phyloP scores from a whole-genome alignment of 306 rosid species.

The Pueraria montana region DNA sequence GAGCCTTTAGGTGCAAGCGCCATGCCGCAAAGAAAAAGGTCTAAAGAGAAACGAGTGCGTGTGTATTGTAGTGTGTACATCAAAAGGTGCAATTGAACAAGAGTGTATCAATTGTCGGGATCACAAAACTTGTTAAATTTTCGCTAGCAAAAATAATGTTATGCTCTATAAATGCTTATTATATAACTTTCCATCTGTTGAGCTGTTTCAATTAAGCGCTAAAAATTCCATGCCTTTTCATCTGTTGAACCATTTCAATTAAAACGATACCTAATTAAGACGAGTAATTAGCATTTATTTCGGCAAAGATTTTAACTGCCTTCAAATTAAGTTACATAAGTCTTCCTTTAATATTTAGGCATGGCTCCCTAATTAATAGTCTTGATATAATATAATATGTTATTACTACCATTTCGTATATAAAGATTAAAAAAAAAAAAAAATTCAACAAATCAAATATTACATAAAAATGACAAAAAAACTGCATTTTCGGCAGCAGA shows the following conservation, averaged over 20 bases:
- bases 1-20: slow-evolving; percentile 17
- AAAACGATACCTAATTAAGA: background rate
- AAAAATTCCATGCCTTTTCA: no score
- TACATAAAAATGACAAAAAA: background rate
- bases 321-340: background rate
- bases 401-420: background rate
- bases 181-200: background rate
- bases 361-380: background rate
- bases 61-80: slow-evolving; percentile 39
- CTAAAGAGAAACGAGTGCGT: slow-evolving; percentile 35
- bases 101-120: slow-evolving; percentile 42
- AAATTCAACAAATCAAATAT: background rate
- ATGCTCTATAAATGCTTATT: background rate
- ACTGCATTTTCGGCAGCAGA: background rate
- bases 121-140: slow-evolving; percentile 6
- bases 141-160: background rate
- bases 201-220: no score
- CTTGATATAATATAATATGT: no score
- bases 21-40: slow-evolving; percentile 39
- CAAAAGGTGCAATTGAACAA: slow-evolving; percentile 44
- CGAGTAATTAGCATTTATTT: background rate
- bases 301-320: background rate
- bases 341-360: background rate
- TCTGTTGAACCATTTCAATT: background rate
- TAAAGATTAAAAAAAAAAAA: background rate